Base-by-base conservation (phyloP, 495 filamentous ascomycete species). In the Annulohypoxylon nitens region DNA sequence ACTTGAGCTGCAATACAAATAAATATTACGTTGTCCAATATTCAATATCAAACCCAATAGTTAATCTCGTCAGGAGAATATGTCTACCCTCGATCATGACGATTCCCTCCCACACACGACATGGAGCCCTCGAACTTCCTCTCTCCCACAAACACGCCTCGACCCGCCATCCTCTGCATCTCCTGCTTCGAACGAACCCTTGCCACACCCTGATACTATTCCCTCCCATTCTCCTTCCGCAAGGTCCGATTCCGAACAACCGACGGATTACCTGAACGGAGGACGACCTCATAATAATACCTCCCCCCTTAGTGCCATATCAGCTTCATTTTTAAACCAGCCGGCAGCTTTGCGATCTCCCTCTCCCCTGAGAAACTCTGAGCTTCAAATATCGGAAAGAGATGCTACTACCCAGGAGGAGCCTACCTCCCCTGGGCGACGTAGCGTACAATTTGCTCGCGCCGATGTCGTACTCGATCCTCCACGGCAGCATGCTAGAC, bases 401-500 rank as follows among this genome's bases (percentile, higher is more conserved):
- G 76, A 74, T 68, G 66, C 58, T 26, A 43, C 25, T 53, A 36
- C 37, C 41, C 69, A 45, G 16, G 73, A 55, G 7, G 73, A 76
- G 45, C 68, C 69, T 9, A 61, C 23, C 16, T 79, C 78, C 2
- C 84, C 86, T 8, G 83, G 83, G 23, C 81, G 87, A 53, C 86
- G 85, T 18, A 91, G 87, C 70, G 90, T 93, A 11, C 91, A 93
- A 70, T 93, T 93, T 74, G 84, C 83, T 34, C 85, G 83, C 30
- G 79, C 87, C 61, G 84, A 89, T 39, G 78, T 74, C 11, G 59
- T 79, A 12, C 80, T 86, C 37, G 82, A 83, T 26, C 75, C 79
- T 23, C 81, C 86, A 18, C 60, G 71, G 16, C 69, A 82, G 26
- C 87, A 88, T 66, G 86, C 84, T 39, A 81, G 88, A 63, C 84